These are phyloP conservation scores for Lichtheimia corymbifera DNA, from an alignment of 371 early-diverging fungal species.

Conservation along the genomic window DNA sequence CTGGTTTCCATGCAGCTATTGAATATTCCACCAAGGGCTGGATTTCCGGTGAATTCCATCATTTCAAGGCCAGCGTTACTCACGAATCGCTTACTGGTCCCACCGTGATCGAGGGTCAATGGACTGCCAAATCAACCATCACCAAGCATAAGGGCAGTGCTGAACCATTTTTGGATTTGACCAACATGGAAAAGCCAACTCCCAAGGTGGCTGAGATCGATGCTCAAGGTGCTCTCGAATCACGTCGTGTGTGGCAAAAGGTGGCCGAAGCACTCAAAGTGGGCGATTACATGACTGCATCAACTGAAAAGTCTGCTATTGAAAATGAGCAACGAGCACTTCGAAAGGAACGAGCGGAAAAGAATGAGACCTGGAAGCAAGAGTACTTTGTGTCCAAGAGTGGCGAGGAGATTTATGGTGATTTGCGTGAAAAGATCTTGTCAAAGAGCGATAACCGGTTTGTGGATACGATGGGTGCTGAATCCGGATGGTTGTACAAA, in stretches of 20 bases:
- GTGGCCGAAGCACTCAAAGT: conserved; percentile 69
- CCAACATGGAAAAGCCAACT: conserved; percentile 40
- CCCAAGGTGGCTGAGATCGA: conserved; percentile 52
- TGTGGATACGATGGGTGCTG: conserved; percentile 50
- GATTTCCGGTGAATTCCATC: conserved; percentile 81
- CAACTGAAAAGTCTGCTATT: conserved; percentile 67
- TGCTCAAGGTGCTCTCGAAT: conserved; percentile 68
- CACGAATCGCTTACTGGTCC: conserved; percentile 37
- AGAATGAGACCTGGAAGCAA: conserved; percentile 63
- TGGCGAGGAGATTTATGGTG: conserved; percentile 47
- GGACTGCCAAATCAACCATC: conserved; percentile 64
- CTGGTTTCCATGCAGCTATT: conserved; percentile 66
- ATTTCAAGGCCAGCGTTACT: conserved; percentile 70
- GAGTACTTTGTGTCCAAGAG: conserved; percentile 47
- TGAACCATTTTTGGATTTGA: conserved; percentile 55
- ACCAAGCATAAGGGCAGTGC: conserved; percentile 48
- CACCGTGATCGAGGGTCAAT: conserved; percentile 59
- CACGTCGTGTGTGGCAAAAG: conserved; percentile 72
- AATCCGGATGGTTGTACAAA: conserved; percentile 42
- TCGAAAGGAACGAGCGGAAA: conserved; percentile 65
- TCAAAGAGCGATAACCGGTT: conserved; percentile 45
- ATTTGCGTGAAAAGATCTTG: conserved; percentile 42
- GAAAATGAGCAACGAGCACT: conserved; percentile 74
- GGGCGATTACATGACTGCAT: conserved; percentile 71
- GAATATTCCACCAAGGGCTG: conserved; percentile 78